These are phyloP conservation scores for Fusarium sororula DNA, from an alignment of 2,329 filamentous ascomycete genomes.

Conservation along the genomic window DNA sequence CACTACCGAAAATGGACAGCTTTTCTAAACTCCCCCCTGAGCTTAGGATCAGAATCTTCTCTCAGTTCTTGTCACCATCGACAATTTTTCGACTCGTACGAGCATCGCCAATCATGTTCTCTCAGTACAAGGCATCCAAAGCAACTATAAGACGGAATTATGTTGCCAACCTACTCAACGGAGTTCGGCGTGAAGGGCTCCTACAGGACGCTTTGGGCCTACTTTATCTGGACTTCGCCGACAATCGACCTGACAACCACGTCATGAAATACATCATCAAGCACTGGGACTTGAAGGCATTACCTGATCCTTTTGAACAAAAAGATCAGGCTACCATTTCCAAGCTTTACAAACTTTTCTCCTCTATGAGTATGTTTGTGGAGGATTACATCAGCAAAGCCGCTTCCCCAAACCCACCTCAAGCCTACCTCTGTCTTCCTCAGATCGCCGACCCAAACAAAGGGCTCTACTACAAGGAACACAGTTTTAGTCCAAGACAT, in stretches of 20 bases:
- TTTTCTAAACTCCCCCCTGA: not conserved
- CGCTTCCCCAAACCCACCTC: not conserved
- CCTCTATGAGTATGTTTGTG: conserved; percentile 3
- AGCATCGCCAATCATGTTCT: not conserved
- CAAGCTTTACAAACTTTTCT: not conserved
- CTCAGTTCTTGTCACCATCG: not conserved
- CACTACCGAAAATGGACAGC: not conserved
- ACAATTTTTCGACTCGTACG: not conserved
- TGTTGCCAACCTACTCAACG: not conserved
- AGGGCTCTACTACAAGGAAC: not conserved
- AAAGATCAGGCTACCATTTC: not conserved
- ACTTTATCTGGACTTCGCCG: not conserved
- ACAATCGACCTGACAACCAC: not conserved
- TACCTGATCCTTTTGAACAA: not conserved
- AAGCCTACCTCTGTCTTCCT: conserved; percentile 13
- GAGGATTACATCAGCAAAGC: conserved; percentile 32
- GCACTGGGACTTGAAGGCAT: not conserved
- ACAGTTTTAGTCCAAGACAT: not conserved
- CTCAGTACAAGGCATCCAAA: not conserved
- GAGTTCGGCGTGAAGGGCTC: not conserved
- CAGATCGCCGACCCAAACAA: not conserved
- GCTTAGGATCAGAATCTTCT: not conserved
- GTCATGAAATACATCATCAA: not conserved
- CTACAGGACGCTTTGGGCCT: not conserved
- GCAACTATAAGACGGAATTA: not conserved